Base-by-base conservation (phyloP, 1,139 yeast species). In the Nakaseomyces glabratus region DNA sequence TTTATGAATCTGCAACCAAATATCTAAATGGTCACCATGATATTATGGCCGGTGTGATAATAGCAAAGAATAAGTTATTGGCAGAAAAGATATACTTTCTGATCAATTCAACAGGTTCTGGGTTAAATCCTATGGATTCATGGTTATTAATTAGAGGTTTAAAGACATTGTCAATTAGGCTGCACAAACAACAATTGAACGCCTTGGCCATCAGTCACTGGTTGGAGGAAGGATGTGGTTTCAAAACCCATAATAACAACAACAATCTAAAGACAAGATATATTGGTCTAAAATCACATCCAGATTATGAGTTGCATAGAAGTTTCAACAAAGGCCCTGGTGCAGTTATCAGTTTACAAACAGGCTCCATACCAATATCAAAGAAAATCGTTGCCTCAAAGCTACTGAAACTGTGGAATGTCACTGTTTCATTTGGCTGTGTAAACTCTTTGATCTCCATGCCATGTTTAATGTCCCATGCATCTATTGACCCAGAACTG, bases 391-490 rank as follows among this genome's bases (percentile, higher is more conserved):
- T 86, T 16, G 90, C 82, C 49, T 65, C 68, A 35, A 74, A 88
- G 8, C 40, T 42, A 12, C 51, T 62, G 37, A 74, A 77, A 38
- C 66, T 88, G 29, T 88, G 82, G 65, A 86, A 90, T 24, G 85
- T 88, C 45, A 84, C 95, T 7, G 96, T 88, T 4, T 82, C 94
- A 4, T 88, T 88, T 61, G 97, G 97, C 13, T 82, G 95, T 58
- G 95, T 88, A 39, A 84, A 85, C 61, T 82, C 95, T 13, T 68
- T 88, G 51, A 84, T 88, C 40, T 81, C 93, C 31, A 73, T 86
- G 80, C 96, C 96, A 9, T 84, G 95, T 60, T 75, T 75, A 58
- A 86, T 86, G 96, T 82, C 95, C 2, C 96, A 86, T 55, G 96
- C 96, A n/a, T 79, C 95, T 4, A 86, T 88, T 45, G 95, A 85